These are phyloP conservation scores for Bruguiera parviflora DNA, from an alignment of 345 rosid genomes.

Conservation along the genomic window DNA sequence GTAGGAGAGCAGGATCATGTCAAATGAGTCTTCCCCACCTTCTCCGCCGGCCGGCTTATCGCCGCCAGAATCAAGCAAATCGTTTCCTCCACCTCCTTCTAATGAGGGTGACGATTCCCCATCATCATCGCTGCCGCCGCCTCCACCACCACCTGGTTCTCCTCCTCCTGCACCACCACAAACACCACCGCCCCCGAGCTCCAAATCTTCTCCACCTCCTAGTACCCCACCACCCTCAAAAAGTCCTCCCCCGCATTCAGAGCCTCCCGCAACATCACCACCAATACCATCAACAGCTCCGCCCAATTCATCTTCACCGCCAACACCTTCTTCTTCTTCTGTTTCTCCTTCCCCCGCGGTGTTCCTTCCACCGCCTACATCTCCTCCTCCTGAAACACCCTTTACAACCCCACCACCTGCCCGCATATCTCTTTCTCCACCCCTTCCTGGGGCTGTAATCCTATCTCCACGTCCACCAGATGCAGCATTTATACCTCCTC, in stretches of 20 bases:
- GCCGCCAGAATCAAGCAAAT: no score
- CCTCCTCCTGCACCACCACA: background rate
- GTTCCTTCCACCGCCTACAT: constrained; percentile 17
- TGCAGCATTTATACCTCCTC: constrained; percentile 3
- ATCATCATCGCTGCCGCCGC: background rate
- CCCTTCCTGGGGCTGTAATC: background rate
- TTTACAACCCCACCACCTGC: constrained; percentile 3
- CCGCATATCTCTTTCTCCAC: constrained; percentile 3
- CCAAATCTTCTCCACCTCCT: background rate
- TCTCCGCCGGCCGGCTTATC: no score
- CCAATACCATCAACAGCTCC: background rate
- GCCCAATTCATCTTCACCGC: constrained; percentile 5
- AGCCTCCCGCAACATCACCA: background rate
- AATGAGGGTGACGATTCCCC: background rate
- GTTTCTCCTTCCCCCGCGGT: constrained; percentile 11
- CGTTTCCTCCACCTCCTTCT: background rate
- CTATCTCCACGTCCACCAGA: constrained; percentile 12
- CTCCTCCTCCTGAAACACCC: background rate
- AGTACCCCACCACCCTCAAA: background rate
- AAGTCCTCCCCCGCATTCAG: background rate
- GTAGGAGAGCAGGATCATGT: no score
- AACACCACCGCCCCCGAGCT: background rate
- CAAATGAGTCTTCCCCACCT: no score
- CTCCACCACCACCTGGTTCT: background rate
- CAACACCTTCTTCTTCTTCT: background rate